Conservation (phyloP, 352 stramenopile species). For the Globisporangium okanoganense region DNA sequence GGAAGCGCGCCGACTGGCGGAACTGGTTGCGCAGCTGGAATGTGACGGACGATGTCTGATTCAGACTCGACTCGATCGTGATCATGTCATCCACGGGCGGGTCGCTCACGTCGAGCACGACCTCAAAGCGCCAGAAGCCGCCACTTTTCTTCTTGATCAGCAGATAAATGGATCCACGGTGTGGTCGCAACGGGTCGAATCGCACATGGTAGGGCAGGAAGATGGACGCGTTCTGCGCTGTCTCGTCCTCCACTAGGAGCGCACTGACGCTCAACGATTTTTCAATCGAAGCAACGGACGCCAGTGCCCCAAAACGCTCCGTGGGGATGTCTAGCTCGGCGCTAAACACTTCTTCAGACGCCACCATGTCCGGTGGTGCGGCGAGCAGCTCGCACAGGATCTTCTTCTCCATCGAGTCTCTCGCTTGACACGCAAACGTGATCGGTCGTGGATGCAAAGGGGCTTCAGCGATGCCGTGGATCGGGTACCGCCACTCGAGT, state of each 20-base stretch:
- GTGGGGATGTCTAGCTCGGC: constrained; percentile 63
- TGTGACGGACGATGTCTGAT: constrained; percentile 77
- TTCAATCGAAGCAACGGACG: constrained; percentile 41
- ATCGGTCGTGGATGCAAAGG: constrained; percentile 56
- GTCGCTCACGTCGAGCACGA: constrained; percentile 76
- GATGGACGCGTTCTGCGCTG: not conserved
- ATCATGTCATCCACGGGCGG: constrained; percentile 85
- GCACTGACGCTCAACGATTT: constrained; percentile 44
- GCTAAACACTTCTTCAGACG: constrained; percentile 42
- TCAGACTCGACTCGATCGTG: constrained; percentile 82
- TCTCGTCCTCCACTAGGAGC: constrained; percentile 10
- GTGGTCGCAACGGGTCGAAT: constrained; percentile 87
- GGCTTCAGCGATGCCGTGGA: constrained; percentile 66
- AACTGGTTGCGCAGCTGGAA: constrained; percentile 91
- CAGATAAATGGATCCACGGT: constrained; percentile 70
- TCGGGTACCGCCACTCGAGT: constrained; percentile 73
- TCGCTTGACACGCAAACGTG: constrained; percentile 59
- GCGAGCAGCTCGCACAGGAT: constrained; percentile 62
- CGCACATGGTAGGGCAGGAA: constrained; percentile 50
- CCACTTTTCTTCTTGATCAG: constrained; percentile 77
- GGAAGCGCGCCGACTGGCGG: constrained; percentile 59
- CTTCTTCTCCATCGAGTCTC: constrained; percentile 61
- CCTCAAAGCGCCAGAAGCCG: constrained; percentile 85
- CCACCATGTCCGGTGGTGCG: constrained; percentile 34
- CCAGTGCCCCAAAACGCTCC: constrained; percentile 49